phyloP scores from a whole-genome alignment of 2,329 filamentous ascomycete genomes.

The Dendrostoma leiphaemia region DNA sequence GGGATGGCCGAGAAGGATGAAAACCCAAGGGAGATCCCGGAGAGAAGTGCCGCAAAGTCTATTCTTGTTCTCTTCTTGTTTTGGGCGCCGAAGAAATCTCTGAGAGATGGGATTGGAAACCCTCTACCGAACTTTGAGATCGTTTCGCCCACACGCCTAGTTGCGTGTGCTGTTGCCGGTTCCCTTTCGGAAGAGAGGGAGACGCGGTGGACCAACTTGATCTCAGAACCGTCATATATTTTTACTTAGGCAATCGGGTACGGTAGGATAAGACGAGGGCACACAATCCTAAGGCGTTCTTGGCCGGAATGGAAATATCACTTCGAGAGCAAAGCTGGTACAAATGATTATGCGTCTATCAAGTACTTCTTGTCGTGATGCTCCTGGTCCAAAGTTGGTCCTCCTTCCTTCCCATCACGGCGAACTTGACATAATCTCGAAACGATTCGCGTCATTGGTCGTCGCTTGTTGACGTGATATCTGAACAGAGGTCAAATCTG shows the following conservation, averaged over 20 bases:
- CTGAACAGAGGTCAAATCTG: too few species aligned
- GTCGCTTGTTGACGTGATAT: too few species aligned
- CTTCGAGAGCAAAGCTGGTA: too few species aligned
- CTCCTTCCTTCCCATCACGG: too few species aligned
- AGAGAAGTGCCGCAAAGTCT: constrained; percentile 21
- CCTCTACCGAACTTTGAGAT: constrained; percentile 1
- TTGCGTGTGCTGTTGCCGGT: neutral
- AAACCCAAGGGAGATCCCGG: constrained; percentile 2
- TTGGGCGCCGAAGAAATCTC: constrained; percentile 20
- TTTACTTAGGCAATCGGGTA: constrained; percentile 8
- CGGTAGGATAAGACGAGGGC: neutral
- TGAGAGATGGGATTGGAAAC: constrained; percentile 17
- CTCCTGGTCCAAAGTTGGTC: too few species aligned
- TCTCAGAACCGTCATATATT: neutral
- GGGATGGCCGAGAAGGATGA: constrained; percentile 25
- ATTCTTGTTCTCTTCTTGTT: constrained; percentile 11
- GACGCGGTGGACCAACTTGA: constrained; percentile 3
- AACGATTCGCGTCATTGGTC: too few species aligned
- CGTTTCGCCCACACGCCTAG: neutral
- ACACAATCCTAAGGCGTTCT: constrained; percentile 22
- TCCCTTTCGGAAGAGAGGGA: constrained; percentile 4
- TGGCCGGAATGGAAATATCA: constrained; percentile 24
- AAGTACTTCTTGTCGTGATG: too few species aligned
- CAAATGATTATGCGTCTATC: too few species aligned
- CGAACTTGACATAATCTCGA: too few species aligned